Evolutionary conservation across 208 protist species (phyloP).

Genomic region (Trypanosoma congolense): DNA sequence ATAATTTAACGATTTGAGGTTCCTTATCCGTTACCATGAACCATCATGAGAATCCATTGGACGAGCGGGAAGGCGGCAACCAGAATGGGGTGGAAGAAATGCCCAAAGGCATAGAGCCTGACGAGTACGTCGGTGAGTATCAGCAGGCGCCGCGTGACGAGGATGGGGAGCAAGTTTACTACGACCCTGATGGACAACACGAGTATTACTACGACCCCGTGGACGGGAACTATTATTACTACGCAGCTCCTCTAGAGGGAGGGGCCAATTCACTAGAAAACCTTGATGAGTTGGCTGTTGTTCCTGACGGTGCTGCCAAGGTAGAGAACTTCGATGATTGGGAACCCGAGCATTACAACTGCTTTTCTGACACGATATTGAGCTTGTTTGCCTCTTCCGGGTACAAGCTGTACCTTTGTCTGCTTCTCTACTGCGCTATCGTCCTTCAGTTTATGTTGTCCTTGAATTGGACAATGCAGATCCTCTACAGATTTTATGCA

Average conservation of each 20-base stretch:
- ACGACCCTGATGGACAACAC: conserved; percentile 2
- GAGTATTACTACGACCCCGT: conserved; percentile 42
- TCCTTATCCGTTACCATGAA: too few relatives aligned
- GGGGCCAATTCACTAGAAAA: conserved; percentile 66
- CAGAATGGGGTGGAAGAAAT: conserved; percentile 20
- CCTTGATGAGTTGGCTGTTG: conserved; percentile 31
- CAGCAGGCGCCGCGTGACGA: background rate
- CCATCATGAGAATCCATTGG: background rate
- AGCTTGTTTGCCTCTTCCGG: conserved; percentile 72
- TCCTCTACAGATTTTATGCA: conserved; percentile 63
- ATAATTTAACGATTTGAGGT: too few relatives aligned
- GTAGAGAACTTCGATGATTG: conserved; percentile 77
- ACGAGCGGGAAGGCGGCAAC: background rate
- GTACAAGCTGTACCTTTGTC: conserved; percentile 69
- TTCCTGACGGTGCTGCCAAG: conserved; percentile 37
- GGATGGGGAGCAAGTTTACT: background rate
- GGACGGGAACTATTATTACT: conserved; percentile 67
- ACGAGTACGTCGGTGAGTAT: background rate
- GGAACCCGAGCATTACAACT: conserved; percentile 56
- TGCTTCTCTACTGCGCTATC: conserved; percentile 65
- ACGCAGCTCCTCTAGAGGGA: conserved; percentile 28
- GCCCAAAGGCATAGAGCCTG: background rate
- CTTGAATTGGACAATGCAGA: conserved; percentile 65
- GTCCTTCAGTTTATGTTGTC: conserved; percentile 45
- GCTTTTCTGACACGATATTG: conserved; percentile 71